Base-by-base conservation (phyloP, 306 rosid species). In the Boehmeria nivea region DNA sequence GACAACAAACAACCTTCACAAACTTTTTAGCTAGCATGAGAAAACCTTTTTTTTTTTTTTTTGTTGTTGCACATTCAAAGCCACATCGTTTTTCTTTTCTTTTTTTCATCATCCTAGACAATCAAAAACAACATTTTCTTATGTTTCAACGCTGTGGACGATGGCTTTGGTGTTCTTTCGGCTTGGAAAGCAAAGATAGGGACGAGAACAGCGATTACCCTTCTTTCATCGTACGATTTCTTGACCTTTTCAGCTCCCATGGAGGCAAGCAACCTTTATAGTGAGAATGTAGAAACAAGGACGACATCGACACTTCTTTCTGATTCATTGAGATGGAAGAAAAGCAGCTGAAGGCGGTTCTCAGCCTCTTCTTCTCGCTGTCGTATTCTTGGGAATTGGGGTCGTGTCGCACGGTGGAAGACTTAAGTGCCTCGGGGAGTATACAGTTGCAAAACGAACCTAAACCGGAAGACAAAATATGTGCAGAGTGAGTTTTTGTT, bases 191-290 rank as follows among this genome's bases (percentile, higher is more conserved):
- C 23, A 37, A 24, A 21, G 50, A 51, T 19, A 56, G 54, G 43
- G n/a, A n/a, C n/a, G n/a, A n/a, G n/a, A n/a, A n/a, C n/a, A n/a
- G n/a, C n/a, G 38, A 33, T 40, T 1, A 79, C 40, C 68, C 55
- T 86, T 80, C 70, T 80, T 84, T 87, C 49, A 60, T 24, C 43
- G 88, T 76, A 56, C 61, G 81, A 59, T 61, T 82, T 78, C 57
- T 82, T 31, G 95, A 84, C 63, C 81, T 73, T 75, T 66, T 79
- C 12, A 76, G 60, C 66, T 83, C 86, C 89, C 98, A 91, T 12
- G 88, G 94, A 3, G 98, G 95, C 38, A 90, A 59, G 68, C 95
- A 86, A 52, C 95, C 95, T 72, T 89, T 90, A 57, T 84, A 83
- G 66, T 87, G 98, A 43, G 95, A 87, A 63, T 87, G 98, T 57